Evolutionary conservation across 306 rosid species (phyloP), one percentile per base, ranked within the genome.

Genomic region (Ziziphus jujuba): DNA sequence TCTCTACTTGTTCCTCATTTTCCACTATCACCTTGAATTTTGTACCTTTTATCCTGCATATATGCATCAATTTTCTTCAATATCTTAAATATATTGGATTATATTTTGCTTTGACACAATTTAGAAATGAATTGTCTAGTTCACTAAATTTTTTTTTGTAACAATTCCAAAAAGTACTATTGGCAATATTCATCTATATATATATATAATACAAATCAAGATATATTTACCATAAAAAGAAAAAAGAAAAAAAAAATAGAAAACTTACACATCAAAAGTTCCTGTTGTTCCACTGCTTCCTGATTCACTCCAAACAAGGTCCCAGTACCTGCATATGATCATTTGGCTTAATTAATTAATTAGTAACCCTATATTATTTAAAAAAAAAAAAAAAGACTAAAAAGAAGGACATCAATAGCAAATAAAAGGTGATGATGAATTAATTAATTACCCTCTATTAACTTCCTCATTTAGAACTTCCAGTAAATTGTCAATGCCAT

Each of bases 241-340:
- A n/a, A n/a, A n/a, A n/a, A n/a, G n/a, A n/a, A n/a, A n/a, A n/a
- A n/a, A n/a, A n/a, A n/a, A n/a, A n/a, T 11, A 58, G 4, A 28
- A 3, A 36, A 61, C 87, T 22, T 82, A 89, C 98, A 79, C 84
- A 66, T 92, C 96, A 75, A 63, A 87, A 59, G n/a, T 72, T 51
- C 96, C 95, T 1, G 77, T 67, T 64, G 95, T 84, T 72, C 82
- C 79, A 16, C 78, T 35, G 69, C 80, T 81, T 50, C 80, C 49
- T 6, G 90, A 63, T 47, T 84, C 49, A 81, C 79, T 85, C 96
- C 98, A 92, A 36, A 87, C 91, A 80, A 92, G 90, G 81, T 92
- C 98, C 96, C 96, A 92, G 56, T 92, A 92, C 80, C 98, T 92
- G 33, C 47, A 72, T 9, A 72, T 2, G 35, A 25, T 52, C 59